phyloP scores from a whole-genome alignment of 2,329 filamentous ascomycete genomes.

The Ophiostoma tasmaniense region DNA sequence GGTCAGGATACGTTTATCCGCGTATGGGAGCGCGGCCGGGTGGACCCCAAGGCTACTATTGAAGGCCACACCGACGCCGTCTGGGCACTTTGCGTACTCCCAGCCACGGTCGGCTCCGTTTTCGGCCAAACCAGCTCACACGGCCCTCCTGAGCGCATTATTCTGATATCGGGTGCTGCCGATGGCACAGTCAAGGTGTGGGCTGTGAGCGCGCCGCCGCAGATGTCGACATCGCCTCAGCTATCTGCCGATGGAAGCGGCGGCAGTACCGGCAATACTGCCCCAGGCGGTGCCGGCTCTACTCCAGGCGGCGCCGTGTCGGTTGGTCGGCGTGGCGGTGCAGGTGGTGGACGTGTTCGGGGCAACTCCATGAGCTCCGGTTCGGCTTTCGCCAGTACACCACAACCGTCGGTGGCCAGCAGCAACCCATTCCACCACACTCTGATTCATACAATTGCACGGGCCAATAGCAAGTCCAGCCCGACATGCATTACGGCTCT shows the following conservation, averaged over 20 bases:
- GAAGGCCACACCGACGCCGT: slow-evolving; percentile 94
- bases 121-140: slow-evolving; percentile 69
- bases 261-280: not conserved
- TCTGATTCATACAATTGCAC: slow-evolving; percentile 76
- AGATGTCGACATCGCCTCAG: slow-evolving; percentile 49
- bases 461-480: slow-evolving; percentile 58
- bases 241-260: slow-evolving; percentile 29
- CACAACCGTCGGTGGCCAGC: slow-evolving; percentile 79
- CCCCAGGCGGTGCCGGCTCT: not conserved
- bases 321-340: slow-evolving; percentile 46
- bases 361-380: slow-evolving; percentile 93
- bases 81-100: slow-evolving; percentile 89
- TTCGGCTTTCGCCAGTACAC: slow-evolving; percentile 81
- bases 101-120: slow-evolving; percentile 68
- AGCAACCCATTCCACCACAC: slow-evolving; percentile 81
- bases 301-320: slow-evolving; percentile 21
- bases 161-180: slow-evolving; percentile 84
- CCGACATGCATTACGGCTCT: slow-evolving; percentile 91
- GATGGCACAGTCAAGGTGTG: slow-evolving; percentile 90
- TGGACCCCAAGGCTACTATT: slow-evolving; percentile 89
- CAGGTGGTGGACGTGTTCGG: slow-evolving; percentile 63
- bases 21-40: slow-evolving; percentile 89
- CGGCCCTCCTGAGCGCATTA: slow-evolving; percentile 73
- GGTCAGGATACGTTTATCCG: slow-evolving; percentile 88
- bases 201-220: slow-evolving; percentile 86